Conservation (phyloP, 2,329 filamentous ascomycete genomes). For the Amauroascus verrucosus region DNA sequence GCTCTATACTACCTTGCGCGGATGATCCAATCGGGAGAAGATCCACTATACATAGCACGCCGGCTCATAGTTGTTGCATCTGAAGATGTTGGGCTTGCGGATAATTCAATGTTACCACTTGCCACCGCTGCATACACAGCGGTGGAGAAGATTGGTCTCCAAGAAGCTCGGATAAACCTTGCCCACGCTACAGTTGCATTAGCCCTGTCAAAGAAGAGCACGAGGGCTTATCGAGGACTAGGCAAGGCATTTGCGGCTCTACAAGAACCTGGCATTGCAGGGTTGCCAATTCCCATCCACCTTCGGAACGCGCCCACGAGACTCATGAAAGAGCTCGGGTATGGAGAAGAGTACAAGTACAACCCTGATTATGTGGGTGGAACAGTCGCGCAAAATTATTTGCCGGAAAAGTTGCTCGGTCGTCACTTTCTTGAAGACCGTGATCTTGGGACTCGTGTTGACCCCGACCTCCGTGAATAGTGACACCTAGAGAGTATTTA, state of each 20-base stretch:
- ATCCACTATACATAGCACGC: constrained; percentile 82
- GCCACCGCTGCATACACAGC: constrained; percentile 80
- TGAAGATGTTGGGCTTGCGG: constrained; percentile 85
- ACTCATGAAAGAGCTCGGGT: constrained; percentile 86
- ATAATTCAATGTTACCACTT: constrained; percentile 70
- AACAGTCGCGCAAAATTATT: constrained; percentile 72
- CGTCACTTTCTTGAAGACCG: constrained; percentile 66
- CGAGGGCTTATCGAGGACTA: constrained; percentile 70
- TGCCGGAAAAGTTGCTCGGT: constrained; percentile 66
- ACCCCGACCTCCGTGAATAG: constrained; percentile 49
- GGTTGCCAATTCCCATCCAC: constrained; percentile 73
- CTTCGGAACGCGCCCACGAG: constrained; percentile 84
- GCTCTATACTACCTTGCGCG: constrained; percentile 88
- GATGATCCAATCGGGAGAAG: constrained; percentile 92
- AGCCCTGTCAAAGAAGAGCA: constrained; percentile 72
- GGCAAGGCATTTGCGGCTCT: constrained; percentile 71
- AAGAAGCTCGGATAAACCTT: constrained; percentile 84
- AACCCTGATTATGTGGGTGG: constrained; percentile 83
- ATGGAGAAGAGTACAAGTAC: constrained; percentile 89
- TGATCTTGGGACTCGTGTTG: constrained; percentile 68
- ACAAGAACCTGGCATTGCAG: constrained; percentile 71
- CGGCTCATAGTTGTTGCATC: constrained; percentile 91
- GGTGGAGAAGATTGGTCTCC: constrained; percentile 86
- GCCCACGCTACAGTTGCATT: constrained; percentile 79
- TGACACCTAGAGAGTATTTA: constrained; percentile 10